A percentile compares a stretch with the other conserved stretches of the same genome.
Conservation (phyloP, 495 filamentous ascomycete genomes). For the Saxophila tyrrhenica region DNA sequence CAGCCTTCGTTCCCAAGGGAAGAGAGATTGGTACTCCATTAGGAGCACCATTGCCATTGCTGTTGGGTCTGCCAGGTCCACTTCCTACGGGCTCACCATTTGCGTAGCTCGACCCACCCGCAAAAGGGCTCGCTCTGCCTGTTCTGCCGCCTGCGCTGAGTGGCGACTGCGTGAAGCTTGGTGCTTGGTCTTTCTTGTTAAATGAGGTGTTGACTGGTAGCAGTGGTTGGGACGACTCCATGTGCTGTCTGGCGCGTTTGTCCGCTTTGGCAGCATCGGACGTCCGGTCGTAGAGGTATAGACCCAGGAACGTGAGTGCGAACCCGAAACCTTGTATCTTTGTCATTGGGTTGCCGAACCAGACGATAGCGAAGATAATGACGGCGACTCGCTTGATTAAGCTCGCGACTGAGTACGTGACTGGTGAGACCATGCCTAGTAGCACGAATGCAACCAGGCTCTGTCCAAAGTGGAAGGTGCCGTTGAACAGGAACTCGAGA, state of each 20-base stretch:
- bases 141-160: background rate
- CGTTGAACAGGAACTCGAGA: constrained; percentile 90
- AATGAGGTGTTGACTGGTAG: constrained; percentile 51
- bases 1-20: constrained; percentile 62
- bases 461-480: constrained; percentile 91
- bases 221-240: constrained; percentile 49
- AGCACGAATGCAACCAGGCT: constrained; percentile 92
- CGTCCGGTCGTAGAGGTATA: constrained; percentile 95
- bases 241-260: constrained; percentile 47
- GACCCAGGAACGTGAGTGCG: constrained; percentile 73
- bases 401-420: constrained; percentile 92
- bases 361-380: constrained; percentile 85
- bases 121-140: background rate
- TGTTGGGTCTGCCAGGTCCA: constrained; percentile 13
- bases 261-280: constrained; percentile 76
- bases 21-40: constrained; percentile 39
- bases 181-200: constrained; percentile 8
- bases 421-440: constrained; percentile 80
- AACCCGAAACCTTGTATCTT: constrained; percentile 75
- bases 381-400: constrained; percentile 97
- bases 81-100: constrained; percentile 28
- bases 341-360: constrained; percentile 87
- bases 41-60: background rate
- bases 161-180: background rate
- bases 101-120: constrained; percentile 3